Percentiles rank a stretch among this genome's conserved stretches.
Evolutionary conservation across 257 asterid genomes (phyloP).

Genomic region (Paulownia fortunei): DNA sequence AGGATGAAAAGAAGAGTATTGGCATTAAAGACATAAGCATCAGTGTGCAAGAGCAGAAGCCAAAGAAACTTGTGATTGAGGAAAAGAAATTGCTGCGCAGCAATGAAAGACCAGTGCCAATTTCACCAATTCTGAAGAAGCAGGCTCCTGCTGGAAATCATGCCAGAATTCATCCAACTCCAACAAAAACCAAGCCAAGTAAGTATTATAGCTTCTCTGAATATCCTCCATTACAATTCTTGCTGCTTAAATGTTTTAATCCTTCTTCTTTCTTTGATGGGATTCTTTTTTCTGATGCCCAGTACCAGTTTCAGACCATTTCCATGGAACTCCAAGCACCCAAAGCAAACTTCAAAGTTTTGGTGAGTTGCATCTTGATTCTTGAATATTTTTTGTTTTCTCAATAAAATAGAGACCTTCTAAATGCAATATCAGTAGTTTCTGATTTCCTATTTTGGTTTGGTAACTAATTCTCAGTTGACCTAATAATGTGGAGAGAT

Average conservation of each 20-base stretch:
- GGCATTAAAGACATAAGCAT: constrained; percentile 54
- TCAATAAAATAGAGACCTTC: too few species aligned
- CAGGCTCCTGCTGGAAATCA: constrained; percentile 42
- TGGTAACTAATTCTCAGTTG: constrained; percentile 66
- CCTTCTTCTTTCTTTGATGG: neutral
- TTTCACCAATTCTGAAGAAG: constrained; percentile 52
- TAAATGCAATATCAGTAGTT: too few species aligned
- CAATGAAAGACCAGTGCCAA: constrained; percentile 42
- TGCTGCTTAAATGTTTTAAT: neutral
- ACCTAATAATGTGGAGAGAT: constrained; percentile 90
- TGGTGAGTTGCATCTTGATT: constrained; percentile 56
- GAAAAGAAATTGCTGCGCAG: constrained; percentile 44
- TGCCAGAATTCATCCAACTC: constrained; percentile 47
- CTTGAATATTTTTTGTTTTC: neutral
- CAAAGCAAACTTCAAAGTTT: constrained; percentile 64
- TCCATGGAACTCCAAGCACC: constrained; percentile 47
- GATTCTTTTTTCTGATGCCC: neutral
- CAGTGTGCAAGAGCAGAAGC: constrained; percentile 36
- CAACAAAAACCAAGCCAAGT: constrained; percentile 57
- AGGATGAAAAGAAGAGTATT: constrained; percentile 46
- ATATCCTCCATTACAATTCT: neutral
- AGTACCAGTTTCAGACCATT: constrained; percentile 47
- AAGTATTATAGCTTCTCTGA: constrained; percentile 14
- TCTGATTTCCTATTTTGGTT: neutral
- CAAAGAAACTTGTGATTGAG: constrained; percentile 43